Conservation (phyloP, 306 rosid genomes). For the Cucurbita argyrosperma region DNA sequence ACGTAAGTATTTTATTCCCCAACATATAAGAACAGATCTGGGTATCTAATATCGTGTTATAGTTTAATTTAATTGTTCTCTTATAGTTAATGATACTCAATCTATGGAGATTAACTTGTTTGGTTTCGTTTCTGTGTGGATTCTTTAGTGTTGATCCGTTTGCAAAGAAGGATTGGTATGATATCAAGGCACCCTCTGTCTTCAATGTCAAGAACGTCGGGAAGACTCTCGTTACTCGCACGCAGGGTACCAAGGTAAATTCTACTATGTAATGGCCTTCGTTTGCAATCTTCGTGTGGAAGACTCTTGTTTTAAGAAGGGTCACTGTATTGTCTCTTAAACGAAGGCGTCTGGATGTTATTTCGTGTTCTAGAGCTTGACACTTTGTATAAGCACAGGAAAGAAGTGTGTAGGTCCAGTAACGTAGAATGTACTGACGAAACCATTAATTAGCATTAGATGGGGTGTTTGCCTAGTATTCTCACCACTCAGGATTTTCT, state of each 20-base stretch:
- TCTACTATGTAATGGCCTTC: neutral
- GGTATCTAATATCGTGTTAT: neutral
- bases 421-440: neutral
- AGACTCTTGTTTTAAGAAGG: neutral
- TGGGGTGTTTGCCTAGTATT: neutral
- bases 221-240: slow-evolving; percentile 77
- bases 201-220: slow-evolving; percentile 61
- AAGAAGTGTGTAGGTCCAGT: neutral
- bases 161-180: slow-evolving; percentile 96
- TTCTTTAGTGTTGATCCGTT: slow-evolving; percentile 69
- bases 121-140: neutral
- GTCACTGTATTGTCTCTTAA: neutral
- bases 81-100: neutral
- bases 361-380: neutral
- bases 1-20: slow-evolving; percentile 28
- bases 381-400: neutral
- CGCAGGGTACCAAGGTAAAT: slow-evolving; percentile 90
- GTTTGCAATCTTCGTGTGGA: neutral
- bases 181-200: slow-evolving; percentile 78
- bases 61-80: neutral
- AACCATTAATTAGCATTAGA: neutral
- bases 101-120: neutral
- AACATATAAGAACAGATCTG: neutral
- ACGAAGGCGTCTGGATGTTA: neutral
- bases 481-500: neutral